Evolutionary conservation across 1,284 basidiomycete genomes (phyloP), one percentile per base, ranked within the genome.

Genomic region (Cutaneotrichosporon sp.): DNA sequence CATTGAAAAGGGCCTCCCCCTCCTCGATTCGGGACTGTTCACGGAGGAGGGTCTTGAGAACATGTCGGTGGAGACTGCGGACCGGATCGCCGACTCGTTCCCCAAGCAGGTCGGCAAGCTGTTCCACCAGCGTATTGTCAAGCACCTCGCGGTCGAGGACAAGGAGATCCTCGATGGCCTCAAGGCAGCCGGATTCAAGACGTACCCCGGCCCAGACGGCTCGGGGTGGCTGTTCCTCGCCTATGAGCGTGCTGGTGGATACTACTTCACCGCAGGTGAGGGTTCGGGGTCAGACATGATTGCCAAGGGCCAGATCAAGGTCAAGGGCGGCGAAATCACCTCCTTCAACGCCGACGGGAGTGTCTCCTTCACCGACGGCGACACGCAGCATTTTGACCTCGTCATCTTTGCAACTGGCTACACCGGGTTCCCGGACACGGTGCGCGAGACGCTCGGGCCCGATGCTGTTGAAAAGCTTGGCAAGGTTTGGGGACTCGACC

Each of bases 281-380:
- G 59, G 62, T 31, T 51, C 50, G 14, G 86, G 84, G 30, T 86
- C 85, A 62, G 84, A 87, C 72, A 76, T 86, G 63, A 85, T 91
- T 69, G 83, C 86, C 32, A 86, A 89, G 63, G 86, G 86, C 32
- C 86, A 88, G 72, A 90, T 91, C 79, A 89, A 89, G 74, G 79
- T 91, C 56, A 89, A 90, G 78, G 87, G 84, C 70, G 87, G 87
- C 52, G 80, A 83, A 61, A 84, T 88, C 65, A 81, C 84, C 21
- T 65, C 66, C 14, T 77, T 76, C 57, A 70, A 70, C 40, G 31
- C 84, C 0, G 82, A 85, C 68, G 83, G 76, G 8, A 85, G 85
- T 0, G 72, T 90, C 11, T 82, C 82, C 56, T 91, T 91, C 69
- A 84, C 85, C 62, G 84, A 91, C 66, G 88, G 88, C 9, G 85